Base-by-base conservation (phyloP, 208 protist species). In the Acanthamoeba sp. region DNA sequence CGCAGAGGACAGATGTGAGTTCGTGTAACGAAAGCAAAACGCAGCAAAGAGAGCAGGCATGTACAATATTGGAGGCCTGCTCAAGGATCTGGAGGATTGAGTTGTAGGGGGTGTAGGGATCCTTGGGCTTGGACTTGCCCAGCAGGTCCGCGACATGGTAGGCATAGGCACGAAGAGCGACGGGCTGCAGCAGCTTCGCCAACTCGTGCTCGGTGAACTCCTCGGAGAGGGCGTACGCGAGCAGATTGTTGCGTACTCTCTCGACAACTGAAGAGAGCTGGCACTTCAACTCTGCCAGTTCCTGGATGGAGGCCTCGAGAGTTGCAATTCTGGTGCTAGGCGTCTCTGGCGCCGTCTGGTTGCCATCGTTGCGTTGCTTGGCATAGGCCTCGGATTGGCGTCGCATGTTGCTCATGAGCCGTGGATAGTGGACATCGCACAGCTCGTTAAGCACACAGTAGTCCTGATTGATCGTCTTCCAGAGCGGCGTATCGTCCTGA, bases 181-280 rank as follows among this genome's bases (percentile, higher is more conserved):
- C 76, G 3, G 76, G 42, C 22, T 85, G 76, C 45, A 85, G 76
- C 76, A 85, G 9, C 76, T 85, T 85, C 20, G 42, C 45, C 76
- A 85, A 42, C 24, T 85, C 76, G 12, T 85, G 76, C 45, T 85
- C 76, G 76, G 27, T 59, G 42, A 85, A 85, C 42, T 85, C 76
- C 38, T 85, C 76, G 4, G 76, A 85, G 76, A 85, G 76, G n/a
- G 76, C 76, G 45, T 85, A 85, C 42, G 76, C 76, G n/a, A 85
- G 45, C 76, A 85, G 29, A 42, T 85, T 85, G 76, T 85, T 85
- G 42, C 76, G 38, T 6, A 57, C 76, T 6, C 76, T 0, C 42
- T 57, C 76, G 16, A 85, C 42, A 10, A 85, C 76, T 2, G 76
- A 59, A 18, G 76, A 85, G 27, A 85, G 45, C 45, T 85, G 42